A percentile compares a stretch with the other conserved stretches of the same genome.
Evolutionary conservation across 768 basidiomycete genomes (phyloP).

Genomic region (Lentinula lateritia): DNA sequence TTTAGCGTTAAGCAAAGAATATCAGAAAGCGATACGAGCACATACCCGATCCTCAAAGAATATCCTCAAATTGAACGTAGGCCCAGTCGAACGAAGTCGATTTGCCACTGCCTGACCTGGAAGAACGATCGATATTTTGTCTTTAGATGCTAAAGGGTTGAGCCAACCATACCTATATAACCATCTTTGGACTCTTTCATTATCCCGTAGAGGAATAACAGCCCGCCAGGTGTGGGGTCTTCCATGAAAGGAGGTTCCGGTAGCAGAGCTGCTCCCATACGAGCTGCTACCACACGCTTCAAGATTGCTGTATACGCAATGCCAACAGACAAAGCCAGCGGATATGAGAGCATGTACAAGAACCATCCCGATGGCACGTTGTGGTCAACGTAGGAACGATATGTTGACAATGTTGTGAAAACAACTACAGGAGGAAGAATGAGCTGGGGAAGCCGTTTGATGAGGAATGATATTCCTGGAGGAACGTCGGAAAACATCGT

Average conservation of each 20-base stretch:
- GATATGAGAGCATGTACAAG: not conserved
- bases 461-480: not conserved
- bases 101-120: slow-evolving; percentile 23
- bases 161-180: slow-evolving; percentile 19
- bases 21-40: not conserved
- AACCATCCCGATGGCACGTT: not conserved
- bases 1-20: not conserved
- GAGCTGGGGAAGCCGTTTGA: not conserved
- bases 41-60: slow-evolving; percentile 34
- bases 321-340: not conserved
- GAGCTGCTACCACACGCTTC: not conserved
- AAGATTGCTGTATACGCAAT: not conserved
- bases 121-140: not conserved
- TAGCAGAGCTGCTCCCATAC: not conserved
- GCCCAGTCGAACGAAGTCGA: slow-evolving; percentile 20
- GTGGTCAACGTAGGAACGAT: not conserved
- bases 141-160: not conserved
- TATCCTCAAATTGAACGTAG: slow-evolving; percentile 24
- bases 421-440: not conserved
- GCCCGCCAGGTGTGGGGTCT: not conserved
- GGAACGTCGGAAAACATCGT: not conserved
- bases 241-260: not conserved
- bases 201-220: not conserved
- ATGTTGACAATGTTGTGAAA: not conserved
- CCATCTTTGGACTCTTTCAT: slow-evolving; percentile 12